Percentiles rank a stretch among this genome's conserved stretches.
Evolutionary conservation across 2,329 filamentous ascomycete genomes (phyloP).

Genomic region (Fusarium sp.): DNA sequence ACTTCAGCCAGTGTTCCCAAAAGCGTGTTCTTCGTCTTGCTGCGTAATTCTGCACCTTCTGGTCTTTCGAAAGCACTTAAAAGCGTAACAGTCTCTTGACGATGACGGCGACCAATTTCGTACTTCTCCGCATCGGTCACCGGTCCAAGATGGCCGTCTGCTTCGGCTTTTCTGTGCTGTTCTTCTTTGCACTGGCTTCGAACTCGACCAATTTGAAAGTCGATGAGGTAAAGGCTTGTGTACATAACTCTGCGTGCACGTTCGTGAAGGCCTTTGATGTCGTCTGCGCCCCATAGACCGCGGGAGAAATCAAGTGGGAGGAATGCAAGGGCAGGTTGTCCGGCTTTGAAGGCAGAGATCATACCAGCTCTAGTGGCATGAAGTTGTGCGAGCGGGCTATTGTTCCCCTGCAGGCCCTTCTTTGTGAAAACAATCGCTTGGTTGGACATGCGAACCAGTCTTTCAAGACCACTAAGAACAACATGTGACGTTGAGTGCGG

Average conservation of each 20-base stretch:
- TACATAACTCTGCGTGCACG: conserved; percentile 52
- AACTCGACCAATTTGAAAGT: conserved; percentile 55
- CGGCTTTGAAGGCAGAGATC: conserved; percentile 52
- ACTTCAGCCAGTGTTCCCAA: conserved; percentile 45
- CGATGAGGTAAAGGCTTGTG: conserved; percentile 51
- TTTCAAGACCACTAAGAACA: conserved; percentile 51
- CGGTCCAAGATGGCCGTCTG: neutral
- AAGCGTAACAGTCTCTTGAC: conserved; percentile 49
- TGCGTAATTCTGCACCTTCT: conserved; percentile 49
- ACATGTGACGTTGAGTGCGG: conserved; percentile 61
- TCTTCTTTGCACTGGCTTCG: conserved; percentile 38
- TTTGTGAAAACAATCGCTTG: conserved; percentile 48
- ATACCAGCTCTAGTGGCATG: conserved; percentile 44
- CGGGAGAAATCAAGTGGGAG: conserved; percentile 59
- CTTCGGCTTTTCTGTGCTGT: neutral
- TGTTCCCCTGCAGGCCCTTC: conserved; percentile 32
- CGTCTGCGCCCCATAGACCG: conserved; percentile 57
- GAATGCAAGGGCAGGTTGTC: conserved; percentile 55
- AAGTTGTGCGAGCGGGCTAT: conserved; percentile 45
- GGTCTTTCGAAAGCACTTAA: conserved; percentile 53
- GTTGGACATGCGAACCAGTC: conserved; percentile 48
- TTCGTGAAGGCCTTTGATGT: conserved; percentile 53
- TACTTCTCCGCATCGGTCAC: conserved; percentile 17
- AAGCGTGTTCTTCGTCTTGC: conserved; percentile 50
- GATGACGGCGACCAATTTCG: conserved; percentile 41